Percentiles rank a stretch among this genome's conserved stretches.
These are phyloP conservation scores for Helicocarpus griseus DNA, from an alignment of 2,329 filamentous ascomycete species.

Conservation along the genomic window DNA sequence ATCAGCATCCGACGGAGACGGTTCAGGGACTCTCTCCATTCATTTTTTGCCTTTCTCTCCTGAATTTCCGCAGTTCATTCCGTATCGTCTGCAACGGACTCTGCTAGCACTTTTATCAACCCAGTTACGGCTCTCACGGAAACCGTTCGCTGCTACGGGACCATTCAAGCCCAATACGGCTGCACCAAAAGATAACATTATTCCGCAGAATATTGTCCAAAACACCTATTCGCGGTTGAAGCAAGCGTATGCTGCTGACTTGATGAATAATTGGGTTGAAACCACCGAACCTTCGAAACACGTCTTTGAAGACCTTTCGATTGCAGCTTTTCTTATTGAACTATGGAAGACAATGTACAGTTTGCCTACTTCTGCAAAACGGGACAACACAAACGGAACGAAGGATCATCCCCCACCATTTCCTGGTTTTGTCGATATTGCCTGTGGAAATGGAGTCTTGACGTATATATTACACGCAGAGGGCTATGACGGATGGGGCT, in stretches of 20 bases:
- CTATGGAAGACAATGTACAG: constrained; percentile 80
- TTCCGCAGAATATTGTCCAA: constrained; percentile 69
- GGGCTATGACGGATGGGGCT: constrained; percentile 79
- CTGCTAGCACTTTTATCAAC: constrained; percentile 28
- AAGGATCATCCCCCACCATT: constrained; percentile 37
- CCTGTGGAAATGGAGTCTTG: constrained; percentile 87
- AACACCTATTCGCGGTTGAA: constrained; percentile 76
- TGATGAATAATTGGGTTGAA: constrained; percentile 76
- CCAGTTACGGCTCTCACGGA: constrained; percentile 26
- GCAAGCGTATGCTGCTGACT: constrained; percentile 58
- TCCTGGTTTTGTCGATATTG: constrained; percentile 89
- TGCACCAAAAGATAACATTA: constrained; percentile 70
- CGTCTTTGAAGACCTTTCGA: constrained; percentile 87
- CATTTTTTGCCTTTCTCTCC: constrained; percentile 41
- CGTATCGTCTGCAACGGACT: constrained; percentile 29
- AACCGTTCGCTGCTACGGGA: constrained; percentile 13
- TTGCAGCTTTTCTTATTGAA: constrained; percentile 87
- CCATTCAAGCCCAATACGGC: constrained; percentile 56
- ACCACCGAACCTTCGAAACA: constrained; percentile 81
- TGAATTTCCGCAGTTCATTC: constrained; percentile 23
- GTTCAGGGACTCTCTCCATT: constrained; percentile 37
- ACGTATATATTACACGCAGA: constrained; percentile 73
- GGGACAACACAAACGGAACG: background rate
- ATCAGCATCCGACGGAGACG: constrained; percentile 18
- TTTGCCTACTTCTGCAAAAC: constrained; percentile 16